A percentile compares a stretch with the other conserved stretches of the same genome.
These are phyloP conservation scores for Stagonosporopsis cucurbitacearum DNA, from an alignment of 2,329 filamentous ascomycete genomes.

Conservation along the genomic window DNA sequence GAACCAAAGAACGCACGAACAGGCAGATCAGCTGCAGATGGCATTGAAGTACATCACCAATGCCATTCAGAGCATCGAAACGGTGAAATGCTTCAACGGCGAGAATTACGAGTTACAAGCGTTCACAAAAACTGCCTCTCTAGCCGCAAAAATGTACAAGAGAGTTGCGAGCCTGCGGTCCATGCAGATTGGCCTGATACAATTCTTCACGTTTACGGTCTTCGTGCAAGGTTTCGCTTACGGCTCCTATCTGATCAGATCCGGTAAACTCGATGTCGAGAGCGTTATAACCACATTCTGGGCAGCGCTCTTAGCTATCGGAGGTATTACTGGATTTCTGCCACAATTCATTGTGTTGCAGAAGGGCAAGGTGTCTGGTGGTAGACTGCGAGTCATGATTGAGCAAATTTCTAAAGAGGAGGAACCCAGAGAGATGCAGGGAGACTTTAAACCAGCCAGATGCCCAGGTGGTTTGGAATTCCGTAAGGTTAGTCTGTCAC, in stretches of 20 bases:
- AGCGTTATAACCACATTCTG: conserved; percentile 86
- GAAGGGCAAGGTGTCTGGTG: conserved; percentile 78
- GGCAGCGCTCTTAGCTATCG: conserved; percentile 76
- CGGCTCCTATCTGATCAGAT: conserved; percentile 71
- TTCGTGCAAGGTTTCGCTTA: conserved; percentile 94
- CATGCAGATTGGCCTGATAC: conserved; percentile 74
- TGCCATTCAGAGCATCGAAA: conserved; percentile 76
- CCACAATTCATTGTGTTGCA: conserved; percentile 79
- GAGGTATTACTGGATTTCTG: conserved; percentile 74
- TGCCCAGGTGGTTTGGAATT: conserved; percentile 75
- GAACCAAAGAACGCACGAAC: conserved; percentile 69
- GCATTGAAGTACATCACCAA: conserved; percentile 76
- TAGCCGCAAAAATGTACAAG: conserved; percentile 68
- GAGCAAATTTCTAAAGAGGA: conserved; percentile 42
- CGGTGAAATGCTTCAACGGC: conserved; percentile 86
- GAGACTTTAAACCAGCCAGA: conserved; percentile 29
- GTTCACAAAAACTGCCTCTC: conserved; percentile 65
- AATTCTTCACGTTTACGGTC: conserved; percentile 76
- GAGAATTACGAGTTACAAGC: conserved; percentile 71
- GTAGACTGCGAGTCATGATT: conserved; percentile 61
- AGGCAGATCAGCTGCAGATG: conserved; percentile 70
- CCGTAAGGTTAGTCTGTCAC: conserved; percentile 62
- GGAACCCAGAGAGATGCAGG: conserved; percentile 21
- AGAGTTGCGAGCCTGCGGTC: conserved; percentile 73
- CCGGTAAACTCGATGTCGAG: conserved; percentile 65